Conservation (phyloP, 768 basidiomycete species). For the Leucosporidium yakuticum region DNA sequence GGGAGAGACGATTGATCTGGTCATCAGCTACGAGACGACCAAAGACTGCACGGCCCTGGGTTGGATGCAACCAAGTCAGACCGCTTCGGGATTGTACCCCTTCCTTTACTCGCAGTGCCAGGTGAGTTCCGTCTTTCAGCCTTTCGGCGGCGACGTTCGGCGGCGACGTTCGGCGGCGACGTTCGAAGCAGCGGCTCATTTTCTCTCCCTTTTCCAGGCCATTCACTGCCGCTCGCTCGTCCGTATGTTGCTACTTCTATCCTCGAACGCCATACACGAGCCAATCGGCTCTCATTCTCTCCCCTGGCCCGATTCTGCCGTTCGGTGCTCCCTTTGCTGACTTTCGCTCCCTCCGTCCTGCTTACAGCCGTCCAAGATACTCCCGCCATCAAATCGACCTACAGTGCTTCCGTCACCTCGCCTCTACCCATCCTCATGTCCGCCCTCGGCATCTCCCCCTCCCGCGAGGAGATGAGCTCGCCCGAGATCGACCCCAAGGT, state of each 20-base stretch:
- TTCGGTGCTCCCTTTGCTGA: no score
- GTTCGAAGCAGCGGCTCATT: no score
- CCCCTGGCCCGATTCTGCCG: no score
- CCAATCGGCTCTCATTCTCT: no score
- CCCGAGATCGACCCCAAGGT: slow-evolving; percentile 58
- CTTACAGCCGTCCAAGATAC: slow-evolving; percentile 55
- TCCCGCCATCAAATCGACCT: slow-evolving; percentile 85
- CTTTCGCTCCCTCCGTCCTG: not conserved
- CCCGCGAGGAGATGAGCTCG: slow-evolving; percentile 54
- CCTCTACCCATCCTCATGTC: slow-evolving; percentile 82
- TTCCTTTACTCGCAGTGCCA: slow-evolving; percentile 61
- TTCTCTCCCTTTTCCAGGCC: slow-evolving; percentile 11
- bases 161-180: no score
- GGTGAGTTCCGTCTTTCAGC: no score
- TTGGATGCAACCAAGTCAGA: slow-evolving; percentile 75
- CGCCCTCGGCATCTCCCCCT: slow-evolving; percentile 71
- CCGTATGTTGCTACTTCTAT: slow-evolving; percentile 8
- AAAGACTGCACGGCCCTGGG: slow-evolving; percentile 69
- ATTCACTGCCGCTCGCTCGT: slow-evolving; percentile 23
- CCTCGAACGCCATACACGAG: no score
- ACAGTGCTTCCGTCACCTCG: slow-evolving; percentile 68
- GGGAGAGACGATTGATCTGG: slow-evolving; percentile 50
- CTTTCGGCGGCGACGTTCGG: no score
- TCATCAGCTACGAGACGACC: slow-evolving; percentile 66
- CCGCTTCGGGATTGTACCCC: slow-evolving; percentile 51